A percentile compares a stretch with the other conserved stretches of the same genome.
These are phyloP conservation scores for Clonostachys chloroleuca DNA, from an alignment of 2,329 filamentous ascomycete species.

Conservation along the genomic window DNA sequence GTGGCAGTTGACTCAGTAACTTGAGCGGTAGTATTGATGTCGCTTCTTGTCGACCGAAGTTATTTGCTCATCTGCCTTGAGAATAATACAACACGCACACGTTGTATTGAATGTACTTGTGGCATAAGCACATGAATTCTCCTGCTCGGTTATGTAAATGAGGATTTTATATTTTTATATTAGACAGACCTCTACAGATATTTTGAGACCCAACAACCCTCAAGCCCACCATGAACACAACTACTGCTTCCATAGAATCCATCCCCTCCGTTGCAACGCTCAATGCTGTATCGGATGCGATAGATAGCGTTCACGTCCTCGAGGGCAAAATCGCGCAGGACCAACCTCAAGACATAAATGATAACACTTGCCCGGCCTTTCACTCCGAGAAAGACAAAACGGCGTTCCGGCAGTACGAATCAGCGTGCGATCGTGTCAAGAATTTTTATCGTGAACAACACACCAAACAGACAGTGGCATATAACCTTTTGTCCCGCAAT, in stretches of 20 bases:
- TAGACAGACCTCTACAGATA: too few relatives aligned
- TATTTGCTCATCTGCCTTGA: too few relatives aligned
- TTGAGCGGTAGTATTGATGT: too few relatives aligned
- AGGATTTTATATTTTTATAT: too few relatives aligned
- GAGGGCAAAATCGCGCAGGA: slow-evolving; percentile 30
- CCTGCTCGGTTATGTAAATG: too few relatives aligned
- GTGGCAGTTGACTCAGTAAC: too few relatives aligned
- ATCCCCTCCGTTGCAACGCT: slow-evolving; percentile 22
- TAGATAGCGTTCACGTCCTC: slow-evolving; percentile 47
- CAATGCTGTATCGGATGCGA: slow-evolving; percentile 42
- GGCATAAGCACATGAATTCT: too few relatives aligned
- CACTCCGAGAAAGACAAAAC: slow-evolving; percentile 75
- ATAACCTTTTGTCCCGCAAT: slow-evolving; percentile 76
- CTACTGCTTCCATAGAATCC: slow-evolving; percentile 8
- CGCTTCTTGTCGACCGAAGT: too few relatives aligned
- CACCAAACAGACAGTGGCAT: slow-evolving; percentile 71
- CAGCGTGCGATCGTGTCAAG: slow-evolving; percentile 79
- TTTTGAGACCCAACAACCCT: too few relatives aligned
- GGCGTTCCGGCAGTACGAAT: slow-evolving; percentile 77
- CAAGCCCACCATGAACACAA: slow-evolving; percentile 2
- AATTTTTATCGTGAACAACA: slow-evolving; percentile 76
- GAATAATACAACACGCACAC: too few relatives aligned
- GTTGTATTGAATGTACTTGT: too few relatives aligned
- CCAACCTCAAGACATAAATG: slow-evolving; percentile 39
- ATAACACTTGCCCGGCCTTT: slow-evolving; percentile 55